Evolutionary conservation across 2,329 filamentous ascomycete genomes (phyloP).

Genomic region (Talaromyces sp.): DNA sequence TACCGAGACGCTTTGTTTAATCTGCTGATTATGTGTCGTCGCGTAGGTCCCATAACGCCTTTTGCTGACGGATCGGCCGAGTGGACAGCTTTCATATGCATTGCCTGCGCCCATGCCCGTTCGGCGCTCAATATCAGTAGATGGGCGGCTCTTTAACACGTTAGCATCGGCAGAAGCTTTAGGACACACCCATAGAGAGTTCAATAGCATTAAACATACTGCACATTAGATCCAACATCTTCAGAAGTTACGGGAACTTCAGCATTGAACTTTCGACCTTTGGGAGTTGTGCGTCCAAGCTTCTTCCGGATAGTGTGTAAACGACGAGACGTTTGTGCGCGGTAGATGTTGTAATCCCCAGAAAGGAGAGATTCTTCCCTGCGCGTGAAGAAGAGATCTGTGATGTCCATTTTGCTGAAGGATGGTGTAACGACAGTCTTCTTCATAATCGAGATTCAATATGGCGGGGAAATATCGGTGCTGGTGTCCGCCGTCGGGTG

Average conservation of each 20-base stretch:
- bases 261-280: conserved; percentile 77
- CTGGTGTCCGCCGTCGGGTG: conserved; percentile 6
- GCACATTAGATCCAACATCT: conserved; percentile 69
- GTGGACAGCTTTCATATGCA: conserved; percentile 86
- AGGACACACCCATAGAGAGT: background rate
- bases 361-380: conserved; percentile 81
- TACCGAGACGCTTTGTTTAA: conserved; percentile 73
- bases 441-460: background rate
- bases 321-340: conserved; percentile 72
- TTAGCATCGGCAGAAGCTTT: conserved; percentile 18
- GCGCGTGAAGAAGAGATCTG: conserved; percentile 72
- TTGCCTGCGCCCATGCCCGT: conserved; percentile 90
- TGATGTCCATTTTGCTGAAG: conserved; percentile 72
- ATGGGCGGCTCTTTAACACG: conserved; percentile 62
- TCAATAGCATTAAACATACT: conserved; percentile 55
- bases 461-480: conserved; percentile 13
- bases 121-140: conserved; percentile 84
- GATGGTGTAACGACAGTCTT: background rate
- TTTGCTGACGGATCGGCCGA: conserved; percentile 69
- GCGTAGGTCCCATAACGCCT: conserved; percentile 72
- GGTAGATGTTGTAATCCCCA: conserved; percentile 85
- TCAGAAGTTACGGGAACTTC: conserved; percentile 69
- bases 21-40: conserved; percentile 84
- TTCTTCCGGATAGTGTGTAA: conserved; percentile 81
- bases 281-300: conserved; percentile 77